phyloP scores from a whole-genome alignment of 805 yeast species.

The Osmozyma mogii region DNA sequence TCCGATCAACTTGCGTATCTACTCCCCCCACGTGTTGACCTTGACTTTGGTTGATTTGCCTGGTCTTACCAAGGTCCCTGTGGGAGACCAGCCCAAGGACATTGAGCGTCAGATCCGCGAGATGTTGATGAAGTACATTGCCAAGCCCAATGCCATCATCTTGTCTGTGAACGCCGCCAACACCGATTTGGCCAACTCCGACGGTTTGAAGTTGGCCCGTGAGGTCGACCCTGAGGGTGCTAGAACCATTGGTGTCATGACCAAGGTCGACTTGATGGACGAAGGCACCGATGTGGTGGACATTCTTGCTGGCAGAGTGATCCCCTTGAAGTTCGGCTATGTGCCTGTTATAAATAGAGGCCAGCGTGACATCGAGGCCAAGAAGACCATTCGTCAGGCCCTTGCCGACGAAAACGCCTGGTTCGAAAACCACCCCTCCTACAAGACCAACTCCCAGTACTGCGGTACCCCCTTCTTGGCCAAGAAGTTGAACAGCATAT shows the following conservation, averaged over 20 bases:
- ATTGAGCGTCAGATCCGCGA: slow-evolving; percentile 92
- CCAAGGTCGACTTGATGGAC: slow-evolving; percentile 96
- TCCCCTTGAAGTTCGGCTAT: slow-evolving; percentile 91
- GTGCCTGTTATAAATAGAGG: slow-evolving; percentile 92
- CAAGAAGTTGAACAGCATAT: slow-evolving; percentile 78
- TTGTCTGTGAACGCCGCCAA: slow-evolving; percentile 82
- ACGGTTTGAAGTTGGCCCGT: slow-evolving; percentile 90
- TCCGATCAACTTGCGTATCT: slow-evolving; percentile 89
- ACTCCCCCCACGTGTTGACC: slow-evolving; percentile 89
- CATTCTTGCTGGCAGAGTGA: slow-evolving; percentile 89
- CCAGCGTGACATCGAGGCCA: slow-evolving; percentile 87
- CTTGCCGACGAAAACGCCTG: slow-evolving; percentile 69
- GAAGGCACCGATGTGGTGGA: slow-evolving; percentile 96
- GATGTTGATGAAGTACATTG: slow-evolving; percentile 85
- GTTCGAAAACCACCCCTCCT: slow-evolving; percentile 85
- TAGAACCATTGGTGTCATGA: slow-evolving; percentile 93
- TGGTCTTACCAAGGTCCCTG: slow-evolving; percentile 96
- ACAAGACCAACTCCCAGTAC: slow-evolving; percentile 86
- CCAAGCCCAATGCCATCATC: slow-evolving; percentile 92
- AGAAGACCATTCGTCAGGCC: slow-evolving; percentile 84
- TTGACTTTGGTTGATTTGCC: slow-evolving; percentile 94
- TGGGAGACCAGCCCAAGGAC: slow-evolving; percentile 97
- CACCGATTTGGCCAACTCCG: slow-evolving; percentile 94
- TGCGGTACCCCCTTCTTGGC: slow-evolving; percentile 99
- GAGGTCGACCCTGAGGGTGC: slow-evolving; percentile 97